These are phyloP conservation scores for Halophytophthora batemanensis DNA, from an alignment of 352 stramenopile genomes.

Conservation along the genomic window DNA sequence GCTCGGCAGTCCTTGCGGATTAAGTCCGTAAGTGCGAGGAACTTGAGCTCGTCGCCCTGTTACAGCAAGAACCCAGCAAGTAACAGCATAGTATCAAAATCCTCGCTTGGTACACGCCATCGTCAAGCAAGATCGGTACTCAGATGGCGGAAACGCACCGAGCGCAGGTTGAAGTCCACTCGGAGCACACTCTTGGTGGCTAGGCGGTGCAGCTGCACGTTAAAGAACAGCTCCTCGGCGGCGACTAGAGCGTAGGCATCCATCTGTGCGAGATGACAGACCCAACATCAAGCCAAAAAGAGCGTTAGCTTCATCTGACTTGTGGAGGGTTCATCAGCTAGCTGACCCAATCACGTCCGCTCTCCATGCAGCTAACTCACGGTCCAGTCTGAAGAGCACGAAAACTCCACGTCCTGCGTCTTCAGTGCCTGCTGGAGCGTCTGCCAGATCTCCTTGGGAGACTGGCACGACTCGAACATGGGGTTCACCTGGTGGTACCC, in stretches of 20 bases:
- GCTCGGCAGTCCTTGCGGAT: conserved; percentile 56
- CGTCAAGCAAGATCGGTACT: not conserved
- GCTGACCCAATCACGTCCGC: too few species aligned
- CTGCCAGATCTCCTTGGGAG: conserved; percentile 39
- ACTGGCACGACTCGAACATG: conserved; percentile 67
- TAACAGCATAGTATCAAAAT: conserved; percentile 19
- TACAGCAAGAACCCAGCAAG: not conserved
- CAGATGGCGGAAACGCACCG: conserved; percentile 29
- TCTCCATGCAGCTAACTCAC: conserved; percentile 29
- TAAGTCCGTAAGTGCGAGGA: conserved; percentile 60
- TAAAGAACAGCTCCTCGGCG: conserved; percentile 70
- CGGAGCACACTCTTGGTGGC: conserved; percentile 48
- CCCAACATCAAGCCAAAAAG: conserved; percentile 5
- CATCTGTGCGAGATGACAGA: conserved; percentile 40
- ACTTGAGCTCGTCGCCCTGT: conserved; percentile 65
- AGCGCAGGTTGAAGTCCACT: conserved; percentile 69
- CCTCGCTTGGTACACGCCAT: not conserved
- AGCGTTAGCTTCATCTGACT: conserved; percentile 6
- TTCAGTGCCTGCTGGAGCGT: conserved; percentile 46
- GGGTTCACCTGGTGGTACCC: conserved; percentile 66
- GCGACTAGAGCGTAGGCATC: conserved; percentile 56
- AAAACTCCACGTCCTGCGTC: conserved; percentile 47
- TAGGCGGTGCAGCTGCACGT: conserved; percentile 51
- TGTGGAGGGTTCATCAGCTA: conserved; percentile 1
- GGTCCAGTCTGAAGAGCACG: conserved; percentile 52